Conservation (phyloP, 176 grass and related monocot species). For the Secale cereale region DNA sequence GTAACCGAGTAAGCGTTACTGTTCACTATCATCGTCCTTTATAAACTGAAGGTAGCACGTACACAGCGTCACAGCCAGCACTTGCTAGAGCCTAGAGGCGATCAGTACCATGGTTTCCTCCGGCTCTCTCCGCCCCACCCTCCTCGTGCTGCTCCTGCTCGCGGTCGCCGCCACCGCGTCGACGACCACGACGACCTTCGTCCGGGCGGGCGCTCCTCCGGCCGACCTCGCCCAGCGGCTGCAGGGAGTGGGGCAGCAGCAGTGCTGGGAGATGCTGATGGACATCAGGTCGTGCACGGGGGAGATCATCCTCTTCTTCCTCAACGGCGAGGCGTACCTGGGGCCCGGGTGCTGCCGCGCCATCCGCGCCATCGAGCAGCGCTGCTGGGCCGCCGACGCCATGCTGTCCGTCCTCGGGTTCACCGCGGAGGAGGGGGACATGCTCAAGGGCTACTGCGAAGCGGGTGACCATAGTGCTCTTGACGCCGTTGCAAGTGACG, state of each 20-base stretch:
- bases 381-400: conserved; percentile 77
- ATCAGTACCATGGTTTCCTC: conserved; percentile 22
- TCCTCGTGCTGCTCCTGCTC: conserved; percentile 16
- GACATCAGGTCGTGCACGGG: conserved; percentile 67
- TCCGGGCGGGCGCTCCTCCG: not conserved
- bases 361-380: conserved; percentile 54
- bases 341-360: conserved; percentile 58
- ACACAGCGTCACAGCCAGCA: no score
- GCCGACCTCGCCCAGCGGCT: conserved; percentile 18
- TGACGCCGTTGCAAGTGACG: no score
- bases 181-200: not conserved
- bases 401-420: conserved; percentile 58
- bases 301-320: conserved; percentile 76
- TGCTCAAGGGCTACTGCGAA: conserved; percentile 62
- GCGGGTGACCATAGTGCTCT: no score
- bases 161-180: not conserved
- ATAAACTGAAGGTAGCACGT: no score
- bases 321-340: conserved; percentile 74
- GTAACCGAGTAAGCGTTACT: no score
- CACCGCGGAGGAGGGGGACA: conserved; percentile 66
- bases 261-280: conserved; percentile 65
- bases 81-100: not conserved
- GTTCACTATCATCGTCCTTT: no score
- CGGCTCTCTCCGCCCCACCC: not conserved
- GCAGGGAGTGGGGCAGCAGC: conserved; percentile 31